Percentiles rank a stretch among this genome's conserved stretches.
phyloP scores from a whole-genome alignment of 1,284 basidiomycete genomes.

The Trametes versicolor region DNA sequence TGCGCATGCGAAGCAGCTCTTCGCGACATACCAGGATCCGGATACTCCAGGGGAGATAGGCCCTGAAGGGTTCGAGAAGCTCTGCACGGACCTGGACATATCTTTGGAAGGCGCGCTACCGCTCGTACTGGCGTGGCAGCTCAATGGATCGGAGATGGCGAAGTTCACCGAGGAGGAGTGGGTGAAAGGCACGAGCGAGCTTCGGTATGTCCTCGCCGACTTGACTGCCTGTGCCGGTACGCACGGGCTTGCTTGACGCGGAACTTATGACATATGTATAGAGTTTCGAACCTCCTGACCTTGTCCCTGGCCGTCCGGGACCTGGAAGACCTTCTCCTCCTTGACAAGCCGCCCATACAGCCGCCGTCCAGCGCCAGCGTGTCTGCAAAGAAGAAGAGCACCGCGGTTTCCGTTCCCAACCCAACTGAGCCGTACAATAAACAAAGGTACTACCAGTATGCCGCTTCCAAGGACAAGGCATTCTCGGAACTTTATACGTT shows the following conservation, averaged over 20 bases:
- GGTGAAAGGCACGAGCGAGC: conserved; percentile 61
- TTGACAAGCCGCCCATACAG: conserved; percentile 51
- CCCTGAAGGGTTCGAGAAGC: conserved; percentile 70
- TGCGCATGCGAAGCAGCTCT: conserved; percentile 62
- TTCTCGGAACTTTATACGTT: conserved; percentile 74
- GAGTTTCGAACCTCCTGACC: conserved; percentile 64
- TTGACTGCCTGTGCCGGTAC: not conserved
- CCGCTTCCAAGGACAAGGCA: conserved; percentile 57
- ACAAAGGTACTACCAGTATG: conserved; percentile 59
- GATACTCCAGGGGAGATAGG: conserved; percentile 68
- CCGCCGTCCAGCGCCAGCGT: conserved; percentile 31
- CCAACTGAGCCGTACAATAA: conserved; percentile 62
- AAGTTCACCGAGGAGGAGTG: conserved; percentile 74
- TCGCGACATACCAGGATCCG: conserved; percentile 67
- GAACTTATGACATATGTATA: conserved; percentile 39
- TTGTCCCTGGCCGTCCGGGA: conserved; percentile 64
- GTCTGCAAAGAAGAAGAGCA: conserved; percentile 50
- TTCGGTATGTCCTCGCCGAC: conserved; percentile 58
- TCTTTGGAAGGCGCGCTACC: conserved; percentile 76
- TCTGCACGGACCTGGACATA: conserved; percentile 72
- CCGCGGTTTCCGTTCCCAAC: conserved; percentile 12
- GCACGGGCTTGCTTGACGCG: not conserved
- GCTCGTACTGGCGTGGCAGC: conserved; percentile 77
- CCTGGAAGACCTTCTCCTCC: conserved; percentile 68
- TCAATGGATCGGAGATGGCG: conserved; percentile 73